phyloP scores from a whole-genome alignment of 768 basidiomycete genomes.

The Macrolepiota dolichaula region DNA sequence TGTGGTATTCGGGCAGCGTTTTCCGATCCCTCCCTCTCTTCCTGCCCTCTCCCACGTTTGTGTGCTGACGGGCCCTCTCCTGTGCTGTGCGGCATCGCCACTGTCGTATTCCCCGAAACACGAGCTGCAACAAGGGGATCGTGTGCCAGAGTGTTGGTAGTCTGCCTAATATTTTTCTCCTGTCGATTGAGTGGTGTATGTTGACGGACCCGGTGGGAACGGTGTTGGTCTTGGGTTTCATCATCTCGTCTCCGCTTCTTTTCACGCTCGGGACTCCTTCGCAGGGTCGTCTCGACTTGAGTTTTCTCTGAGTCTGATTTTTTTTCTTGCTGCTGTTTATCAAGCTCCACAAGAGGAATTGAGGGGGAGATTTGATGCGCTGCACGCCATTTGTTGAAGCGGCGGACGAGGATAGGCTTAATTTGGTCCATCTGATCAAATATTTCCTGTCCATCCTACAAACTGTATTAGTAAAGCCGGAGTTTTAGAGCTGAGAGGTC shows the following conservation, averaged over 20 bases:
- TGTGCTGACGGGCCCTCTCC: conserved; percentile 14
- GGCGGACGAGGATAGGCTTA: conserved; percentile 60
- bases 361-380: conserved; percentile 35
- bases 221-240: conserved; percentile 24
- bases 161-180: conserved; percentile 18
- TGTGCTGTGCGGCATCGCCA: conserved; percentile 19
- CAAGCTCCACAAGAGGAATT: conserved; percentile 18
- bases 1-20: conserved; percentile 56
- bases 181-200: conserved; percentile 11
- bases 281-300: conserved; percentile 32
- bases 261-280: conserved; percentile 34
- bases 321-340: conserved; percentile 25
- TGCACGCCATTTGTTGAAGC: conserved; percentile 58
- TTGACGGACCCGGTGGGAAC: not conserved
- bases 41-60: conserved; percentile 27
- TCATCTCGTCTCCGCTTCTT: conserved; percentile 27
- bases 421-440: conserved; percentile 62
- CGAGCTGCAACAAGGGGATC: conserved; percentile 15
- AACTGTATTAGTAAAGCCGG: conserved; percentile 7
- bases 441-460: conserved; percentile 75
- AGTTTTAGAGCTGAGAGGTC: not conserved
- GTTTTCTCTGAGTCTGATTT: conserved; percentile 21
- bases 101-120: conserved; percentile 26
- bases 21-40: conserved; percentile 50
- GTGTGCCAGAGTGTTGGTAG: not conserved